Base-by-base conservation (phyloP, 2,329 filamentous ascomycete genomes). In the Arthrinium phaeospermum region DNA sequence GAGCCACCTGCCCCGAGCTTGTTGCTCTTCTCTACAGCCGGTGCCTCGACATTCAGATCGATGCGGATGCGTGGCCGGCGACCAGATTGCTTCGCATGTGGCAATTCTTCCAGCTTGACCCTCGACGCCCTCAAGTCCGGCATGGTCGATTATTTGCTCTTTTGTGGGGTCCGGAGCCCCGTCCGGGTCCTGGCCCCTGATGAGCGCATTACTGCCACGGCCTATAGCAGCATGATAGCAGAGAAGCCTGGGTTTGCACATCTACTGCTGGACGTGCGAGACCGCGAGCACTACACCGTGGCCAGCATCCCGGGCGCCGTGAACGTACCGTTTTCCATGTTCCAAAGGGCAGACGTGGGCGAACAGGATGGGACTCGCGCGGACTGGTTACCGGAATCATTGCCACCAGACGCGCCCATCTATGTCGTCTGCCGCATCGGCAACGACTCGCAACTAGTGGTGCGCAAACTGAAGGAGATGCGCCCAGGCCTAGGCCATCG, bases 201-300 rank as follows among this genome's bases (percentile, higher is more conserved):
- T 0, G 92, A 96, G 76, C 89, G 95, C 12, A 87, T 98, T 46
- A 89, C 90, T 0, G 91, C 91, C 0, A 77, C 82, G 0, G 87
- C 92, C 6, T 95, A 94, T 76, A 84, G 86, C 24, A 72, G 76
- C 8, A 69, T 80, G 7, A 10, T 76, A 34, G 67, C 72, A 2
- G 75, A 74, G 53, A 71, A 69, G 34, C 68, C 46, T 7, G 70
- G 57, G 3, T 45, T 68, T 57, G 45, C 69, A 2, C 90, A 92
- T 70, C 79, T 94, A 0, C 82, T 98, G 2, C 81, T 98, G 2
- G 96, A 98, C 75, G 94, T 97, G 0, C 88, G 96, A 2, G 94
- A 97, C 76, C 90, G 90, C 77, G 93, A 94, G 41, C 94, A 98
- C 73, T 98, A 94, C 75, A 92, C 93, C 22, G 91, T 98, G 64